Evolutionary conservation across 176 grass and related monocot genomes (phyloP), one percentile per base, ranked within the genome.

Genomic region (Oryza officinalis): DNA sequence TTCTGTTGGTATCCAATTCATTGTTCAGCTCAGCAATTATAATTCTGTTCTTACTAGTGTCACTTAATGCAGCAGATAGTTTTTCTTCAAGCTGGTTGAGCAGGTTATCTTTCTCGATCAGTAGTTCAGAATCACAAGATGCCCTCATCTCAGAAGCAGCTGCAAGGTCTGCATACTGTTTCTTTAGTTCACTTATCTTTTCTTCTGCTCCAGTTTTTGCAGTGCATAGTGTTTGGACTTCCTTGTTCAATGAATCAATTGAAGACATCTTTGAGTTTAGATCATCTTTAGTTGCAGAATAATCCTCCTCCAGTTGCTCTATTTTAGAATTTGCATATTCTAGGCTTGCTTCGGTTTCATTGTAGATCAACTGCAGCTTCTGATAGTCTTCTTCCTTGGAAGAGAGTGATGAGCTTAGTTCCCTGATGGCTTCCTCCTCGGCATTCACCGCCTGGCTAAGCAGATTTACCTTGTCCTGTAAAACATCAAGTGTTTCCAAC

Each of bases 21-120:
- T 65, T 86, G 71, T 85, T 88, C 87, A 96, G 71, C 61, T 90
- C 89, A 32, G 65, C 78, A 70, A 96, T 92, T 77, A 37, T 83
- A 65, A 27, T 69, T 85, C 13, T 89, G 73, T 86, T 67, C 69
- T 87, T 84, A 84, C 22, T 87, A 63, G 71, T 65, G 71, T 94
- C 89, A 75, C 20, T 86, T 81, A 94, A 78, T 71, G 86, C 89
- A 85, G 85, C 27, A 69, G 88, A 87, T 74, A 99, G 93, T 49
- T 92, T 89, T 86, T 92, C 87, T 91, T 92, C 85, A 67, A 96
- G 78, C 77, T 87, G 43, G 83, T 91, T 77, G 27, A 94, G 86
- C 31, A 84, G 67, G 64, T 57, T 65, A 92, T 92, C 91, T 87
- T 94, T 96, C 81, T 92, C 78, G 8, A 66, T 77, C 77, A 99